Evolutionary conservation across 2,329 filamentous ascomycete genomes (phyloP), one percentile per base, ranked within the genome.

Genomic region (Amylocarpus encephaloides): DNA sequence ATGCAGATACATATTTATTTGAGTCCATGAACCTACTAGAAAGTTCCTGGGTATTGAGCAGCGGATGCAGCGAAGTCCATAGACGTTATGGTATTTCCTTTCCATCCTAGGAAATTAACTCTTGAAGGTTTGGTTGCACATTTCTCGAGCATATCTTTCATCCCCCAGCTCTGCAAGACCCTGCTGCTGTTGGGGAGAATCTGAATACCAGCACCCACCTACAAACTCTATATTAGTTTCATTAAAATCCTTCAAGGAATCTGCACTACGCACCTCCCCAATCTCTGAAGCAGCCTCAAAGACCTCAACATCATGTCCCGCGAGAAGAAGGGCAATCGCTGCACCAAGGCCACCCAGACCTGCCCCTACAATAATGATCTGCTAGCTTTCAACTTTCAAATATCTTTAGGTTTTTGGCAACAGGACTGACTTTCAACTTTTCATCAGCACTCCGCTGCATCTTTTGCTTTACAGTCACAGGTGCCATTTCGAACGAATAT

Each of bases 271-370:
- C 69, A 74, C 70, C 61, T 72, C 69, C 3, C 63, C 62, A 10
- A 74, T 66, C 40, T 67, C 66, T 5, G 64, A 60, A 1, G 70
- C 68, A 1, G 70, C 62, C 47, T 74, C 72, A 6, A 71, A 67
- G 6, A 74, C 63, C 5, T 62, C 65, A 13, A 73, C 71, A 13
- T 60, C 53, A 49, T 73, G 71, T 2, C 62, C 62, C 7, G 61
- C 58, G 26, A 63, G 53, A 11, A 57, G 36, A 29, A 57, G 52
- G 6, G 61, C 52, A 13, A 65, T 64, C 38, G 62, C 62, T 15
- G 71, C 68, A 13, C 71, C 68, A 7, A 81, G 67, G 5, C 78
- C 78, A 19, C 75, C 75, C 16, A 80, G 68, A 5, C 78, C 78
- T 9, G 76, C 78, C n/a, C 78, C 78, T 16, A 78, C 71, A 22